phyloP scores from a whole-genome alignment of 2,329 filamentous ascomycete genomes.

The Aurifilum marmelostoma region DNA sequence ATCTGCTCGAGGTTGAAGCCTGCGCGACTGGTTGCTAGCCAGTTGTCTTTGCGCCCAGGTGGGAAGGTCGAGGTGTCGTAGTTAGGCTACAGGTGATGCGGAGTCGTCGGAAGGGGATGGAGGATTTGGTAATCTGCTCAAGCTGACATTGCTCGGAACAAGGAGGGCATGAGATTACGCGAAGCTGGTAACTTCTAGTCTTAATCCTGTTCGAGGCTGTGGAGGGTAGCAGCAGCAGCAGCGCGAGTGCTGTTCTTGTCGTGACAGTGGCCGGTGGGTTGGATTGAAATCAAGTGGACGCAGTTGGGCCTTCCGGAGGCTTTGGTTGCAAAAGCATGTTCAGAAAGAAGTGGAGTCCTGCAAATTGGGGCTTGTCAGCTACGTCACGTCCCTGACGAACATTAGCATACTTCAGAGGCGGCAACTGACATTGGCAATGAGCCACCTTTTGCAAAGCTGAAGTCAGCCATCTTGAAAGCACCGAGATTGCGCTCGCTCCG shows the following conservation, averaged over 20 bases:
- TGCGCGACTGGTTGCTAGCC: not conserved
- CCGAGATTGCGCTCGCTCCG: not conserved
- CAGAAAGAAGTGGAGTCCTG: conserved; percentile 12
- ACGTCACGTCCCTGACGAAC: conserved; percentile 2
- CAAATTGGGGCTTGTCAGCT: conserved; percentile 17
- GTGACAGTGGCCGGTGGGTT: not conserved
- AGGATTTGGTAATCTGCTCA: conserved; percentile 12
- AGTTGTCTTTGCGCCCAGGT: not conserved
- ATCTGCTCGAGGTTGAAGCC: conserved; percentile 4
- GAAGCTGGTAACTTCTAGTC: not conserved
- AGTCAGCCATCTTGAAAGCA: not conserved
- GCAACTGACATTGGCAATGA: not conserved
- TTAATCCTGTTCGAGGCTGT: not conserved
- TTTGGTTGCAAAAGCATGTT: conserved; percentile 14
- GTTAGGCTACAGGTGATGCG: not conserved
- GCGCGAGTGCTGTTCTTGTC: not conserved
- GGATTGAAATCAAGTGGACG: not conserved
- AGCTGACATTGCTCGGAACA: conserved; percentile 14
- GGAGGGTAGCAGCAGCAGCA: no score
- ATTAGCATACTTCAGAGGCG: not conserved
- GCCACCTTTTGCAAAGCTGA: not conserved
- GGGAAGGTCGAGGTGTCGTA: not conserved
- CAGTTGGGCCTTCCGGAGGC: conserved; percentile 4
- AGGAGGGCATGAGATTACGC: not conserved
- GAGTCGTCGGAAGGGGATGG: conserved; percentile 12